Base-by-base conservation (phyloP, 495 filamentous ascomycete species). In the Patellaria atrata region DNA sequence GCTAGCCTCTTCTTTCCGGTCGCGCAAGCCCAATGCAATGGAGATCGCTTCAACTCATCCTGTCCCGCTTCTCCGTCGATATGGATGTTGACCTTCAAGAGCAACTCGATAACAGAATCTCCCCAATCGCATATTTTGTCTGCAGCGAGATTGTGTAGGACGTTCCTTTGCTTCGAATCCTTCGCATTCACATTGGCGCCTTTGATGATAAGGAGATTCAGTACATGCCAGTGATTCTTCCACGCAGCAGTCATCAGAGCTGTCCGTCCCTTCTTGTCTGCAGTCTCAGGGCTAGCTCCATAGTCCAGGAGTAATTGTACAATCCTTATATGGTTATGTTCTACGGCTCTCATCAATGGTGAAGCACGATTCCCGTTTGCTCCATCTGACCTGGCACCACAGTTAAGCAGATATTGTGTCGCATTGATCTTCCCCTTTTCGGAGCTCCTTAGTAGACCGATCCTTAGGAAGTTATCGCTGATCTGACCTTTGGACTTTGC, bases 1-100 rank as follows among this genome's bases (percentile, higher is more conserved):
- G 62, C 68, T 13, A 79, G 50, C 15, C 56, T 54, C 25, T 58
- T 47, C 46, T 76, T 76, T 7, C 71, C 68, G 26, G 71, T 73
- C 13, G 66, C 70, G 36, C 70, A 70, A 17, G 74, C 72, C 74
- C 73, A 77, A 43, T 75, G 63, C 33, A 79, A 42, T 18, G 74
- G 67, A 20, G 68, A 72, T 16, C 74, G 51, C 10, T 68, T 67
- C 12, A 73, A 51, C 40, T 62, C 58, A 23, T 50, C 46, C 27
- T 42, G 52, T 56, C 65, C 40, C 37, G 55, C 62, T 16, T 43
- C 40, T 3, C 47, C 50, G 45, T 65, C 65, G 37, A 68, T 49
- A 7, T 52, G 33, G 35, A 64, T 61, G 20, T 54, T 44, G n/a
- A 59, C 61, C 16, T 41, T 33, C 38, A 71, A 38, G 23, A 73